These are phyloP conservation scores for Solanum tacnaense DNA, from an alignment of 257 asterid species.

Conservation along the genomic window DNA sequence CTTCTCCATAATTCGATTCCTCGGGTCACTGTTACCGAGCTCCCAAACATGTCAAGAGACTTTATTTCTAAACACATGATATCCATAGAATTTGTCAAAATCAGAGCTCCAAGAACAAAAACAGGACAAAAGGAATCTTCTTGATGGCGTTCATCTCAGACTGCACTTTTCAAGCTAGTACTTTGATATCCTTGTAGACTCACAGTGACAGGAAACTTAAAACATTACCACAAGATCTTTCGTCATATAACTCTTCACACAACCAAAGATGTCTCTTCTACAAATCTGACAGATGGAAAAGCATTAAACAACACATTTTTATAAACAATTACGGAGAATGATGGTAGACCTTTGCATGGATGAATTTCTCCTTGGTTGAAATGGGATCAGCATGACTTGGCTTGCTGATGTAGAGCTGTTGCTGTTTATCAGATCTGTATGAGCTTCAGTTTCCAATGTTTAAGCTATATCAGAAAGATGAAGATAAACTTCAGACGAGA, in stretches of 20 bases:
- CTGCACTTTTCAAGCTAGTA: background rate
- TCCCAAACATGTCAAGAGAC: background rate
- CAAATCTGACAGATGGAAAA: background rate
- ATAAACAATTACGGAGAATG: background rate
- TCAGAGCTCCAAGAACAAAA: background rate
- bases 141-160: background rate
- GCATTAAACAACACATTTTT: background rate
- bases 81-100: background rate
- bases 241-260: background rate
- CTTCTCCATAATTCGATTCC: background rate
- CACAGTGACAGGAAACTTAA: background rate
- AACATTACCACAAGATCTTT: background rate
- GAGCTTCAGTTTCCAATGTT: slow-evolving; percentile 42
- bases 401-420: slow-evolving; percentile 53
- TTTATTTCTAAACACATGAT: background rate
- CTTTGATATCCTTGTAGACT: background rate
- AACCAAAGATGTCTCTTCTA: background rate
- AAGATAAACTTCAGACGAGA: background rate
- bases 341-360: slow-evolving; percentile 75
- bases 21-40: background rate
- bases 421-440: slow-evolving; percentile 55
- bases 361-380: slow-evolving; percentile 81
- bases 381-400: slow-evolving; percentile 75
- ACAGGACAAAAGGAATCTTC: background rate
- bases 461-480: slow-evolving; percentile 6